phyloP scores from a whole-genome alignment of 495 filamentous ascomycete species.

The Choiromyces venosus region DNA sequence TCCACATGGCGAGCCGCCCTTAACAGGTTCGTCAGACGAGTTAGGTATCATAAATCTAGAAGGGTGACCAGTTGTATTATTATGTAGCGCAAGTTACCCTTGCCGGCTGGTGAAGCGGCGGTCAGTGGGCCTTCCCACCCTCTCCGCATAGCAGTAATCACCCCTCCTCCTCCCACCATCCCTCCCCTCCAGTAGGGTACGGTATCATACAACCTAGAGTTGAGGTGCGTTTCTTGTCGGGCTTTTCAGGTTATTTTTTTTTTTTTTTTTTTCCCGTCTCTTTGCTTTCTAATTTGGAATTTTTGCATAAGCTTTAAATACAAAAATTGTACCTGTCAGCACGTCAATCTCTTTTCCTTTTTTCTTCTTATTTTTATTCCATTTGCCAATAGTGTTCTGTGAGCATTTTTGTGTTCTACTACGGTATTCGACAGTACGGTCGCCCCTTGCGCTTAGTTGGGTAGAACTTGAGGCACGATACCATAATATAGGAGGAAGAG shows the following conservation, averaged over 20 bases:
- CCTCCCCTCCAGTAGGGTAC: not conserved
- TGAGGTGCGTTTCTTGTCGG: not conserved
- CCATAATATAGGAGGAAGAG: not conserved
- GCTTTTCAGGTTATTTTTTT: constrained; percentile 29
- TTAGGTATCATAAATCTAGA: not conserved
- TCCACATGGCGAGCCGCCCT: not conserved
- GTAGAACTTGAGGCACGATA: not conserved
- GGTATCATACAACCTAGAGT: not conserved
- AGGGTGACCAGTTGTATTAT: not conserved
- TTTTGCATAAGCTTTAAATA: constrained; percentile 16
- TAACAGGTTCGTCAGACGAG: not conserved
- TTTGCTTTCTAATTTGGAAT: constrained; percentile 17
- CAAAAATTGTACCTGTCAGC: not conserved
- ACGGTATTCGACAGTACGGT: not conserved
- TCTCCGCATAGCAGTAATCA: constrained; percentile 28
- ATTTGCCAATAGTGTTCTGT: not conserved
- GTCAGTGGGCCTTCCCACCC: not conserved
- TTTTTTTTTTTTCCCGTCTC: constrained; percentile 12
- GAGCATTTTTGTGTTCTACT: not conserved
- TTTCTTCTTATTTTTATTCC: not conserved
- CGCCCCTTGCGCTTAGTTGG: constrained; percentile 2
- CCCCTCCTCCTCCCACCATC: constrained; percentile 23
- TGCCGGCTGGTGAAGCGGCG: not conserved
- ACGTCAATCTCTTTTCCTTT: not conserved
- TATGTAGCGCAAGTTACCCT: not conserved